A percentile compares a stretch with the other conserved stretches of the same genome.
These are phyloP conservation scores for Coemansia sp. DNA, from an alignment of 192 early-diverging fungal species.

Conservation along the genomic window DNA sequence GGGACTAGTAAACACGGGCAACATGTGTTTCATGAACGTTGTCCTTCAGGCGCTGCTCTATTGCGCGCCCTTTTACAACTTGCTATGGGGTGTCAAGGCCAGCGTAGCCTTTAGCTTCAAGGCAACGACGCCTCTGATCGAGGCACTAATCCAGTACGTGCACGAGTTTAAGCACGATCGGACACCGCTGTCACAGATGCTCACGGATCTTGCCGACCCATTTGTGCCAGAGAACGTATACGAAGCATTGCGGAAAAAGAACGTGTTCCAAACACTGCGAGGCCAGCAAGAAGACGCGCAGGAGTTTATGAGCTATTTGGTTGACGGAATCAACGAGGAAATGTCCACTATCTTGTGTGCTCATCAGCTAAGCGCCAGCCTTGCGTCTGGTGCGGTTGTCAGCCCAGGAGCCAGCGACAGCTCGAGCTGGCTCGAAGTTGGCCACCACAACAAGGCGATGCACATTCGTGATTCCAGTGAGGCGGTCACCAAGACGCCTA, in stretches of 20 bases:
- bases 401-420: slow-evolving; percentile 12
- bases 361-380: neutral
- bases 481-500: slow-evolving; percentile 63
- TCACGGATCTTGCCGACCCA: slow-evolving; percentile 59
- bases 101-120: slow-evolving; percentile 73
- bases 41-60: slow-evolving; percentile 93
- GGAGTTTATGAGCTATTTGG: slow-evolving; percentile 90
- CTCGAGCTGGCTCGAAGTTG: slow-evolving; percentile 89
- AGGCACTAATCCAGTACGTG: slow-evolving; percentile 67
- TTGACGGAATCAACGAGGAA: slow-evolving; percentile 97
- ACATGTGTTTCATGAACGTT: slow-evolving; percentile 99
- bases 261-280: slow-evolving; percentile 78
- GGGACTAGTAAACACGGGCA: slow-evolving; percentile 94
- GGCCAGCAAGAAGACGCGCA: slow-evolving; percentile 97
- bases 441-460: slow-evolving; percentile 68
- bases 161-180: slow-evolving; percentile 49
- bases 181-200: slow-evolving; percentile 49
- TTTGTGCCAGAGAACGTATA: slow-evolving; percentile 96
- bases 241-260: slow-evolving; percentile 76
- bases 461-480: slow-evolving; percentile 59
- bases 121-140: slow-evolving; percentile 76
- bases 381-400: slow-evolving; percentile 11
- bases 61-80: slow-evolving; percentile 90
- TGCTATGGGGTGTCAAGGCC: slow-evolving; percentile 67
- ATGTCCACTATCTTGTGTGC: slow-evolving; percentile 47